Base-by-base conservation (phyloP, 768 basidiomycete species). In the Kwoniella bestiolae region DNA sequence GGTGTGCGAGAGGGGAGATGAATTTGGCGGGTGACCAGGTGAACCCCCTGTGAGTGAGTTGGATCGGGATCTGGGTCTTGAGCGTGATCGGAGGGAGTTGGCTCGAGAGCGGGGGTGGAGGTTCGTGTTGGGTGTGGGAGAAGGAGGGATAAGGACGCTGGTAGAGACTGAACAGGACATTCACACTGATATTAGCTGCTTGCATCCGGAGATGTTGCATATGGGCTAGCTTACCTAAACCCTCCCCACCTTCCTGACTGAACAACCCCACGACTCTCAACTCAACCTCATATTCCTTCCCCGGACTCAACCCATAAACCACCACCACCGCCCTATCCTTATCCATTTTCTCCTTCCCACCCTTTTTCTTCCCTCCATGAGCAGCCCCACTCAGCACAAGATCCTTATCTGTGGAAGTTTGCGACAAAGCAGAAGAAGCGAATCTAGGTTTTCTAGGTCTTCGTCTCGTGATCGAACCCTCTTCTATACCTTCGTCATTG, bases 271-370 rank as follows among this genome's bases (percentile, higher is more conserved):
- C 87, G 28, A 94, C 85, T 1, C 86, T 88, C 11, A 96, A 83
- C 74, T 93, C 91, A 56, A 96, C 88, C 74, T 96, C 92, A 73
- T 96, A 96, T 77, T 91, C 90, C 61, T 91, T 86, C 1, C 91
- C 91, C 3, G 92, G 93, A 83, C 90, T 86, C 50, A 97, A 84
- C 1, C 91, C 92, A 65, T 92, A 94, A 28, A 97, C 86, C 64
- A 95, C 91, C 57, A 96, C 91, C 61, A 94, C 87, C 0, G 92
- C 94, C 75, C 95, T 90, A 70, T 94, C 92, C 0, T 85, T 85
- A n/a, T 70, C 71, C 47, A 60, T 51, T 49, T 66, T 69, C 49
- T 56, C 51, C 61, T 55, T 56, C 5, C 45, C 62, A 6, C 34
- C 61, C 38, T 67, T 46, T 44, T 34, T 68, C 47, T 51, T 66